A percentile compares a stretch with the other conserved stretches of the same genome.
Conservation (phyloP, 2,329 filamentous ascomycete genomes). For the Ascochyta viciae-villosae region DNA sequence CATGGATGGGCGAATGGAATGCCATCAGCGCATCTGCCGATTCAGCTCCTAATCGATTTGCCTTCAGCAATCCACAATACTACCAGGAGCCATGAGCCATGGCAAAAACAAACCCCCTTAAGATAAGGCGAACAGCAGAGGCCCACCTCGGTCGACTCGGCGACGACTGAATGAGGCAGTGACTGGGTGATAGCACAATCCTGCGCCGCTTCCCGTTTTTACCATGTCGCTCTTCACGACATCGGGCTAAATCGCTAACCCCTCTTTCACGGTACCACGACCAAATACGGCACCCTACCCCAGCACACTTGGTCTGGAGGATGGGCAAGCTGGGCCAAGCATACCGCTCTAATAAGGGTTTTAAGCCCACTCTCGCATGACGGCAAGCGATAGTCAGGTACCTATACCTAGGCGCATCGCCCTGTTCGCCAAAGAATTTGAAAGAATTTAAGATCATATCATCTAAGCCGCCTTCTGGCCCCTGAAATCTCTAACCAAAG, state of each 20-base stretch:
- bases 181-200: constrained; percentile 4
- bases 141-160: constrained; percentile 7
- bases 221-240: not conserved
- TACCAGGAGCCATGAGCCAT: not conserved
- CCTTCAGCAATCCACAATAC: not conserved
- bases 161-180: not conserved
- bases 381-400: constrained; percentile 6
- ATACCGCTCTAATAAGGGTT: not conserved
- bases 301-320: not conserved
- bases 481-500: not conserved
- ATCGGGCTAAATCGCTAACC: not conserved
- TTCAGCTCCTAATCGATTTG: not conserved
- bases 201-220: not conserved
- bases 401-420: not conserved
- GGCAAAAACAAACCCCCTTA: not conserved
- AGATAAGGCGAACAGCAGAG: constrained; percentile 1
- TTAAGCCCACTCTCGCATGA: constrained; percentile 8
- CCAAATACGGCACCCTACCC: not conserved
- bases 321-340: not conserved
- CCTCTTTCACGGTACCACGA: constrained; percentile 1
- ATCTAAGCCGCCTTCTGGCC: not conserved
- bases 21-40: not conserved
- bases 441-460: not conserved
- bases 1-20: constrained; percentile 1
- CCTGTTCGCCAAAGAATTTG: not conserved